A percentile compares a stretch with the other conserved stretches of the same genome.
phyloP scores from a whole-genome alignment of 2,329 filamentous ascomycete species.

The Fusarium transvaalense region DNA sequence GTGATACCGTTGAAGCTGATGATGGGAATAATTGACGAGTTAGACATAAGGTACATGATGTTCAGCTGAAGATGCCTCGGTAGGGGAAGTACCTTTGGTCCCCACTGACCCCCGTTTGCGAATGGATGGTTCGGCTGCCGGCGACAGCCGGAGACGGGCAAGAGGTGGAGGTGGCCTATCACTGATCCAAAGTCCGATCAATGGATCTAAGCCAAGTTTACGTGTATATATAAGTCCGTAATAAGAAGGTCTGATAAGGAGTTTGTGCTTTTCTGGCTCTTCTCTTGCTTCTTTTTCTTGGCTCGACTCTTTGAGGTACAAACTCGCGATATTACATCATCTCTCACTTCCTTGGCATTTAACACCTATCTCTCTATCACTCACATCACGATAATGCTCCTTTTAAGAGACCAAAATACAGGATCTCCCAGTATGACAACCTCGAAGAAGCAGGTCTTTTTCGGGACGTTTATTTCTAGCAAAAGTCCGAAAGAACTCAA shows the following conservation, averaged over 20 bases:
- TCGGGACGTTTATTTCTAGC: slow-evolving; percentile 69
- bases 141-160: slow-evolving; percentile 42
- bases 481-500: slow-evolving; percentile 62
- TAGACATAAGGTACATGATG: slow-evolving; percentile 1
- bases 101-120: slow-evolving; percentile 8
- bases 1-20: slow-evolving; percentile 12
- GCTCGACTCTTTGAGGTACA: background rate
- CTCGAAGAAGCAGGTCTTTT: slow-evolving; percentile 60
- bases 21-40: slow-evolving; percentile 27
- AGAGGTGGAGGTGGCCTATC: slow-evolving; percentile 46
- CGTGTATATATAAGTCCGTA: slow-evolving; percentile 31
- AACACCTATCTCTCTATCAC: background rate
- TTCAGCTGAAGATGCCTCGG: background rate
- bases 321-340: slow-evolving; percentile 13
- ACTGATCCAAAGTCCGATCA: slow-evolving; percentile 23
- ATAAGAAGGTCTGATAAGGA: background rate
- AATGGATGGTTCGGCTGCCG: slow-evolving; percentile 44
- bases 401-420: background rate
- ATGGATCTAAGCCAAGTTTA: slow-evolving; percentile 12
- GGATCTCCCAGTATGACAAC: slow-evolving; percentile 25
- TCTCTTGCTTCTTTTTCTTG: slow-evolving; percentile 2
- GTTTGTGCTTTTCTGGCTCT: background rate
- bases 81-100: background rate
- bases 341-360: background rate
- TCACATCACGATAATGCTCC: background rate